These are phyloP conservation scores for Prunus padus DNA, from an alignment of 306 rosid species.

Conservation along the genomic window DNA sequence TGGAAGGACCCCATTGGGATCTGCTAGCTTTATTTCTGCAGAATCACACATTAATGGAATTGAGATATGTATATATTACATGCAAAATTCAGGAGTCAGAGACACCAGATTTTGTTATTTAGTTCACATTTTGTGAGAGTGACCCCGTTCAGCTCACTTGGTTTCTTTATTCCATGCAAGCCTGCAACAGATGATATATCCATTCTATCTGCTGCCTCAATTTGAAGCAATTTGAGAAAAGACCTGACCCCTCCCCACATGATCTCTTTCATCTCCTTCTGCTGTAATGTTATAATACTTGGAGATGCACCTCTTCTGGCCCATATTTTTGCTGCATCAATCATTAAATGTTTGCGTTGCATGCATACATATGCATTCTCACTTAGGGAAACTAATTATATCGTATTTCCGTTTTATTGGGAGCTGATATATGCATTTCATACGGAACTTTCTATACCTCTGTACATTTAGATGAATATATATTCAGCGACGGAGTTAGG, in stretches of 20 bases:
- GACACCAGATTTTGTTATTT: background rate
- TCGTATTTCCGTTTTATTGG: background rate
- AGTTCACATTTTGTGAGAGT: background rate
- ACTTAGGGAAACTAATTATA: background rate
- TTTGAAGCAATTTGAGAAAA: background rate
- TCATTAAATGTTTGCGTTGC: background rate
- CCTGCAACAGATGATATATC: background rate
- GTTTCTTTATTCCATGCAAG: constrained; percentile 20
- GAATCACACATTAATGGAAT: background rate
- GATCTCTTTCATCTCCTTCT: background rate
- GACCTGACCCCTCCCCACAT: background rate
- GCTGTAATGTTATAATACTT: background rate
- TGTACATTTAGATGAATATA: too few relatives aligned
- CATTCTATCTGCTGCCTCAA: constrained; percentile 1
- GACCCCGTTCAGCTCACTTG: constrained; percentile 33
- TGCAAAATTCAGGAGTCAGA: constrained; percentile 6
- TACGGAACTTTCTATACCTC: background rate
- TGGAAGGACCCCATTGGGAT: constrained; percentile 20
- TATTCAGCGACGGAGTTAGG: too few relatives aligned
- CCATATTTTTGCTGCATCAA: background rate
- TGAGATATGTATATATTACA: background rate
- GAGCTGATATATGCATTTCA: background rate
- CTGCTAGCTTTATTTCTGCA: background rate
- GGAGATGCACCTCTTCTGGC: background rate
- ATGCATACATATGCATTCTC: background rate